phyloP scores from a whole-genome alignment of 139 green algal genomes.

The Nannochloris sp. region DNA sequence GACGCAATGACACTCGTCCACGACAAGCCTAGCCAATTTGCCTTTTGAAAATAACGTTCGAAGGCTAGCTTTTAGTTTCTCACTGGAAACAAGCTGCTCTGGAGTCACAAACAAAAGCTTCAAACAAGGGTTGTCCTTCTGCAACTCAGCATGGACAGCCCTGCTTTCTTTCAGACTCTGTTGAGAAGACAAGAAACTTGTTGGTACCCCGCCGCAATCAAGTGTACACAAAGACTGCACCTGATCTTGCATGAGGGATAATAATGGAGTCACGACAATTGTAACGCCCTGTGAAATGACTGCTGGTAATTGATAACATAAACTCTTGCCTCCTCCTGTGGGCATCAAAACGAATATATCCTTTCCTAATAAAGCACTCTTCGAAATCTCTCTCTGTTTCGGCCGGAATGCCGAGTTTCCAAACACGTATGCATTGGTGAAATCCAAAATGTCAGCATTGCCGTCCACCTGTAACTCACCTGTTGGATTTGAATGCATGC shows the following conservation, averaged over 20 bases:
- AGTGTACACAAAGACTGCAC: conserved; percentile 41
- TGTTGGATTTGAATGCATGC: background rate
- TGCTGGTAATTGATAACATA: conserved; percentile 64
- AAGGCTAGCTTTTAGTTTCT: conserved; percentile 21
- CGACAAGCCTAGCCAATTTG: conserved; percentile 52
- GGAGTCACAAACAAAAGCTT: conserved; percentile 88
- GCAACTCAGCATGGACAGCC: conserved; percentile 58
- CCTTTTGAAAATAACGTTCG: conserved; percentile 15
- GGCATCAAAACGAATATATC: conserved; percentile 92
- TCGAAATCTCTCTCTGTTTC: conserved; percentile 56
- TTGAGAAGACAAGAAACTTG: conserved; percentile 66
- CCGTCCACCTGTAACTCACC: background rate
- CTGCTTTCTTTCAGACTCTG: conserved; percentile 39
- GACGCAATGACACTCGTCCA: conserved; percentile 75
- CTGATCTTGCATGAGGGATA: conserved; percentile 92
- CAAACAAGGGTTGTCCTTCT: conserved; percentile 39
- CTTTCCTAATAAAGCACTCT: conserved; percentile 46
- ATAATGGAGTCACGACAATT: conserved; percentile 88
- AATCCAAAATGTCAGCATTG: conserved; percentile 30
- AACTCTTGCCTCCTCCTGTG: conserved; percentile 75
- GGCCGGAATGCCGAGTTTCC: conserved; percentile 44
- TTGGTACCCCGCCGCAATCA: conserved; percentile 52
- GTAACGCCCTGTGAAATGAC: conserved; percentile 65
- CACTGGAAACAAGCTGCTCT: conserved; percentile 47
- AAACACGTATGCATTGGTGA: conserved; percentile 43